phyloP scores from a whole-genome alignment of 805 yeast species.

The Gaillardinia entomophila region DNA sequence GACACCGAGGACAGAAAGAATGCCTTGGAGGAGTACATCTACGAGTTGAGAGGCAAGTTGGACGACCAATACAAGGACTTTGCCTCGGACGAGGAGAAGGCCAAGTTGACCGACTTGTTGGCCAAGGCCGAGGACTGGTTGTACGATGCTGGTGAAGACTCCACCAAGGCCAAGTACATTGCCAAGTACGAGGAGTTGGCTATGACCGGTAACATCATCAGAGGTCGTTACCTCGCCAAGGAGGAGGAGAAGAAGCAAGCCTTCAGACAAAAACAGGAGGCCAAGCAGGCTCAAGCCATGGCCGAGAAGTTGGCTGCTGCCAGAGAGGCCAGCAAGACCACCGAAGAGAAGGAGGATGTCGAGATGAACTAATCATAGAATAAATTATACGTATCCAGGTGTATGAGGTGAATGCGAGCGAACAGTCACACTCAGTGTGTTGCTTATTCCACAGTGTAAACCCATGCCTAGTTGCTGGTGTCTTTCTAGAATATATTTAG shows the following conservation, averaged over 20 bases:
- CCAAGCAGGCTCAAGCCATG: constrained; percentile 74
- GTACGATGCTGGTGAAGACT: constrained; percentile 94
- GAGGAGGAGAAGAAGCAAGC: constrained; percentile 95
- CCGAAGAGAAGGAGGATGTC: constrained; percentile 20
- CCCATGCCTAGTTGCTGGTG: too few species aligned
- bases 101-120: constrained; percentile 65
- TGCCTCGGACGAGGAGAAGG: constrained; percentile 89
- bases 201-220: constrained; percentile 87
- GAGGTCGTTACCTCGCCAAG: constrained; percentile 90
- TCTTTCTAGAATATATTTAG: too few species aligned
- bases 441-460: too few species aligned
- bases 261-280: constrained; percentile 79
- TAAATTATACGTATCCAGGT: too few species aligned
- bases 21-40: constrained; percentile 96
- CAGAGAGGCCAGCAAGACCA: constrained; percentile 47
- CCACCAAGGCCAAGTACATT: constrained; percentile 92
- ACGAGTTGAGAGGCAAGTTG: constrained; percentile 93
- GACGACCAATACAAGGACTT: constrained; percentile 86
- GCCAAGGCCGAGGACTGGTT: constrained; percentile 95
- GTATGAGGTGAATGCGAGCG: too few species aligned
- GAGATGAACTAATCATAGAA: constrained; percentile 30
- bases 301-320: constrained; percentile 80
- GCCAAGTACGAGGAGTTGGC: constrained; percentile 98
- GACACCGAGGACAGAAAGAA: constrained; percentile 99
- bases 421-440: too few species aligned